Conservation (phyloP, 2,329 filamentous ascomycete genomes). For the Verticillium zaregamsianum region DNA sequence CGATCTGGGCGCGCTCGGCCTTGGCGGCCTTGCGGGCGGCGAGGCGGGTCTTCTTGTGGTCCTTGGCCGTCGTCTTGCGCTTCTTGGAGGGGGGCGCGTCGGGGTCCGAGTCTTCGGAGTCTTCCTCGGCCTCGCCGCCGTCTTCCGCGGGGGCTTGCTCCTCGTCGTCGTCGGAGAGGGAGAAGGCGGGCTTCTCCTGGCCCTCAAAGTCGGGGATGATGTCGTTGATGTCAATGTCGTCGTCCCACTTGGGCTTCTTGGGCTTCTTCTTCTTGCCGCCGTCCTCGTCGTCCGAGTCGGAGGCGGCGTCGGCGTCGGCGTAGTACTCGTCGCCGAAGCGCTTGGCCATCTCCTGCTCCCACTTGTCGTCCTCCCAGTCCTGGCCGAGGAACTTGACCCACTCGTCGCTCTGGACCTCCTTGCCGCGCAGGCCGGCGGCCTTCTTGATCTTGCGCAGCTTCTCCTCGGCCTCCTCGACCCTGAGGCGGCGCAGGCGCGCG, state of each 20-base stretch:
- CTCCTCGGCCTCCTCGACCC: conserved; percentile 83
- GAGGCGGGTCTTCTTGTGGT: conserved; percentile 54
- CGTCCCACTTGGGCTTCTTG: conserved; percentile 90
- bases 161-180: conserved; percentile 45
- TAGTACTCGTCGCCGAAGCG: conserved; percentile 92
- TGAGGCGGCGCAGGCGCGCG: conserved; percentile 77
- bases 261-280: conserved; percentile 55
- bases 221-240: conserved; percentile 96
- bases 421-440: conserved; percentile 73
- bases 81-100: conserved; percentile 45
- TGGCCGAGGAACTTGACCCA: conserved; percentile 83
- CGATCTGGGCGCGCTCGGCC: conserved; percentile 76
- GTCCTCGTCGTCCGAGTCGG: conserved; percentile 59
- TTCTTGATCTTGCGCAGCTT: conserved; percentile 87
- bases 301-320: conserved; percentile 62
- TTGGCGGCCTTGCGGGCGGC: conserved; percentile 68
- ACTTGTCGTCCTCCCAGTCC: conserved; percentile 82
- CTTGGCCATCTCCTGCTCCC: conserved; percentile 86
- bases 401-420: conserved; percentile 66
- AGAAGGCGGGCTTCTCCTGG: conserved; percentile 50
- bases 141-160: conserved; percentile 9
- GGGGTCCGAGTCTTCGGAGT: conserved; percentile 35
- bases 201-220: conserved; percentile 83
- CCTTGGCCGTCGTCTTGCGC: conserved; percentile 54
- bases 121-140: conserved; percentile 30